These are phyloP conservation scores for Didymella pinodella DNA, from an alignment of 2,329 filamentous ascomycete species.

Conservation along the genomic window DNA sequence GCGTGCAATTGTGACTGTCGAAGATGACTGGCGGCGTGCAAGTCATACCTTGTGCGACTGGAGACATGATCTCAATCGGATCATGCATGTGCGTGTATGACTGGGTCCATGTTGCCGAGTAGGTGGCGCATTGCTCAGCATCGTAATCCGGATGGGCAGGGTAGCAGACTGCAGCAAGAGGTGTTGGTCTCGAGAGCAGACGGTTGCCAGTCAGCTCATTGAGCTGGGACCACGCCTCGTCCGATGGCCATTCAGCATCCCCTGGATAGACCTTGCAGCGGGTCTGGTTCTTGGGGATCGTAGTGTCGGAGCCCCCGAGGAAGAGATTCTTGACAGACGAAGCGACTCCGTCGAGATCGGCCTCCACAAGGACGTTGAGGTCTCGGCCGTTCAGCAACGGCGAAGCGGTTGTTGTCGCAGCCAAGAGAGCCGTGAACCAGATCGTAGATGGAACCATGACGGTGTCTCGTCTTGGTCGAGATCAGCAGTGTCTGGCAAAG, in stretches of 20 bases:
- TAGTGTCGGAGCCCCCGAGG: slow-evolving; percentile 21
- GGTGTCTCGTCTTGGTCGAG: slow-evolving; percentile 1
- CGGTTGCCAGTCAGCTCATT: slow-evolving; percentile 50
- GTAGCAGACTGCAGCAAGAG: slow-evolving; percentile 47
- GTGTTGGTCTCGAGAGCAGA: slow-evolving; percentile 38
- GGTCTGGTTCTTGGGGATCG: slow-evolving; percentile 24
- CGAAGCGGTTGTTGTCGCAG: slow-evolving; percentile 31
- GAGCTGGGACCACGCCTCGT: slow-evolving; percentile 56
- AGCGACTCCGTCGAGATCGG: slow-evolving; percentile 32
- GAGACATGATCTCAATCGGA: slow-evolving; percentile 50
- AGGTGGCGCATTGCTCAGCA: slow-evolving; percentile 38
- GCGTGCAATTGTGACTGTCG: slow-evolving; percentile 46
- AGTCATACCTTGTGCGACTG: slow-evolving; percentile 49
- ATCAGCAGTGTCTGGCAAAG: slow-evolving; percentile 11
- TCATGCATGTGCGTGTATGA: slow-evolving; percentile 47
- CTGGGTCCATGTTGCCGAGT: slow-evolving; percentile 42
- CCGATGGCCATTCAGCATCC: slow-evolving; percentile 58
- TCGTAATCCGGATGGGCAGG: slow-evolving; percentile 39
- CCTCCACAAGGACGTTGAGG: slow-evolving; percentile 24
- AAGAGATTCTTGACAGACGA: slow-evolving; percentile 35
- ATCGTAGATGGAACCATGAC: slow-evolving; percentile 28
- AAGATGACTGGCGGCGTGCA: slow-evolving; percentile 47
- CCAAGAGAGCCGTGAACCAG: slow-evolving; percentile 37
- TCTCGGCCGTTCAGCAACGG: slow-evolving; percentile 21
- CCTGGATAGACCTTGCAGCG: slow-evolving; percentile 61